Conservation (phyloP, 2,329 filamentous ascomycete species). For the Sporothrix pseudoabietina region DNA sequence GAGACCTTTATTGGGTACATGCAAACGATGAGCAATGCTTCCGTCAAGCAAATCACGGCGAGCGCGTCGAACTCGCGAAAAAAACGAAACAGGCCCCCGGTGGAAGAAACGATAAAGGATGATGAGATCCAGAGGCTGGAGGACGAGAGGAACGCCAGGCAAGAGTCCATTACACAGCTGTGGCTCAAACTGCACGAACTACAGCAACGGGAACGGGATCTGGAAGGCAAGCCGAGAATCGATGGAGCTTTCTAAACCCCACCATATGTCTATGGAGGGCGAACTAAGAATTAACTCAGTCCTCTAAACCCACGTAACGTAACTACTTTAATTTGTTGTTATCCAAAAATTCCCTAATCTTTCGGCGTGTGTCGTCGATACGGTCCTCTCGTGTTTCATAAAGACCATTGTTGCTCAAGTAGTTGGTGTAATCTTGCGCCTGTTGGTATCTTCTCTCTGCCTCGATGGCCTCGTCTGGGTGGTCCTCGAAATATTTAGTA, state of each 20-base stretch:
- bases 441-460: constrained; percentile 17
- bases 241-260: neutral
- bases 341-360: neutral
- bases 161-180: neutral
- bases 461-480: constrained; percentile 11
- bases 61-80: too few species aligned
- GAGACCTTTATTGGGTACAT: too few species aligned
- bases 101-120: too few species aligned
- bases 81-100: too few species aligned
- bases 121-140: too few species aligned
- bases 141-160: neutral
- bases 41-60: too few species aligned
- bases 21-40: too few species aligned
- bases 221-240: neutral
- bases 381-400: constrained; percentile 22
- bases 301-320: neutral
- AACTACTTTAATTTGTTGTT: neutral
- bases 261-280: neutral
- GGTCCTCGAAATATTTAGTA: constrained; percentile 6
- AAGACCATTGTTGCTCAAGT: constrained; percentile 18
- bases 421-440: neutral
- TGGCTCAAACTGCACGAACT: constrained; percentile 13
- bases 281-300: neutral
- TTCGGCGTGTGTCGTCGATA: neutral
- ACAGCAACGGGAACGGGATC: neutral